phyloP scores from a whole-genome alignment of 75 land plant genomes.

The Chamaecyparis obtusa region DNA sequence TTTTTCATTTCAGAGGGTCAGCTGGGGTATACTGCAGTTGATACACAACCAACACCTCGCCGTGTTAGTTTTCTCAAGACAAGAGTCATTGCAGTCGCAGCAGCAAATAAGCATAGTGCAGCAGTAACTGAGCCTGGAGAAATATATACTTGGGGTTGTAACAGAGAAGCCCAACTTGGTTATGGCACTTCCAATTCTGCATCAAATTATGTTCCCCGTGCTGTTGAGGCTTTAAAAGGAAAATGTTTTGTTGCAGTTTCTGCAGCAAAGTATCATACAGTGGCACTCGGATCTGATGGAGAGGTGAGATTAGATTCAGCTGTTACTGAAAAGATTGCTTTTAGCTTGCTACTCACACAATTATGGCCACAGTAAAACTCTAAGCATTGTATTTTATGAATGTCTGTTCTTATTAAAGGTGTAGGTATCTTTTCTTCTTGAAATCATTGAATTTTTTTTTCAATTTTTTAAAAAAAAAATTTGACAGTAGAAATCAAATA shows the following conservation, averaged over 20 bases:
- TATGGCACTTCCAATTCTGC: slow-evolving; percentile 99
- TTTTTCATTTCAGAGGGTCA: slow-evolving; percentile 77
- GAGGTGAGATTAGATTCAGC: slow-evolving; percentile 57
- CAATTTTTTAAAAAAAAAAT: too few species aligned
- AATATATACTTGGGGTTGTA: slow-evolving; percentile 97
- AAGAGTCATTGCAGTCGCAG: slow-evolving; percentile 82
- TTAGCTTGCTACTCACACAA: not conserved
- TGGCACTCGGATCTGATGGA: slow-evolving; percentile 84
- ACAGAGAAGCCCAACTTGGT: slow-evolving; percentile 94
- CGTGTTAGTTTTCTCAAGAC: slow-evolving; percentile 71
- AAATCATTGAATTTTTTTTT: not conserved
- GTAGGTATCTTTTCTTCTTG: not conserved
- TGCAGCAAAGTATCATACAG: slow-evolving; percentile 90
- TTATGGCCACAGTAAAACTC: not conserved
- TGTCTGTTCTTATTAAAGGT: not conserved
- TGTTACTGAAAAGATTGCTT: not conserved
- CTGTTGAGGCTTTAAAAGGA: slow-evolving; percentile 89
- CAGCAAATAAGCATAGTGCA: slow-evolving; percentile 96
- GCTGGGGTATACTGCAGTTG: slow-evolving; percentile 96
- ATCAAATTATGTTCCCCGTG: slow-evolving; percentile 86
- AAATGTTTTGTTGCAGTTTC: slow-evolving; percentile 58
- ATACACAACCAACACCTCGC: slow-evolving; percentile 94
- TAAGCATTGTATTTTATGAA: not conserved
- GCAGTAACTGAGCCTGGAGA: slow-evolving; percentile 91
- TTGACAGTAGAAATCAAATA: not conserved